Base-by-base conservation (phyloP, 2,329 filamentous ascomycete species). In the Cladosporium halotolerans region DNA sequence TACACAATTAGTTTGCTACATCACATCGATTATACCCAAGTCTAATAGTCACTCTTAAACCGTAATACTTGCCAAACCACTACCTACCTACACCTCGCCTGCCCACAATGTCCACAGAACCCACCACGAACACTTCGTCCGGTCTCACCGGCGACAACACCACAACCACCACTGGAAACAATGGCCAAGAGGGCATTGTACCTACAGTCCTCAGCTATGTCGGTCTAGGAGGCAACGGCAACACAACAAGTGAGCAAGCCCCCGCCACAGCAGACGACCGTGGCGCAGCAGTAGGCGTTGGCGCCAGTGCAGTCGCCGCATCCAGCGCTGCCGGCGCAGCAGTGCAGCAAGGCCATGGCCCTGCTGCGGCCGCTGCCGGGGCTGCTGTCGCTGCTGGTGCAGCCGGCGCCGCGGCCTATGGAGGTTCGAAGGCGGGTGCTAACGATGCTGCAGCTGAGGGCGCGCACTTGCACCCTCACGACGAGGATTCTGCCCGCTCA, bases 151-250 rank as follows among this genome's bases (percentile, higher is more conserved):
- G 14, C 19, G 13, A 45, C 50, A 33, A 39, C 23, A 38, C 16
- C 28, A 23, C 44, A 8, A 44, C 42, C 47, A 33, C 36, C 36
- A 41, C 19, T 16, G 23, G 36, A 28, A 34, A 34, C 23, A 40
- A 34, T 3, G 49, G 33, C 16, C 41, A 41, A 10, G 45, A 54
- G 38, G 52, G 57, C 47, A 45, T 64, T 28, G 49, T 63, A 33
- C 56, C 55, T 19, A 61, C 59, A 0, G 55, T 65, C 19, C 59
- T 58, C 51, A 48, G 46, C 38, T 60, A 61, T 19, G 55, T 65
- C 32, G 60, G 61, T 4, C 19, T 60, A 10, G 55, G 59, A 19
- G 47, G 47, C 13, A 48, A 13, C 36, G 33, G 39, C 9, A 41
- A 23, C 11, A 19, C 31, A 0, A 33, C 39, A 16, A 28, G 45